phyloP scores from a whole-genome alignment of 192 early-diverging fungal species.

The Rhizophagus clarus region DNA sequence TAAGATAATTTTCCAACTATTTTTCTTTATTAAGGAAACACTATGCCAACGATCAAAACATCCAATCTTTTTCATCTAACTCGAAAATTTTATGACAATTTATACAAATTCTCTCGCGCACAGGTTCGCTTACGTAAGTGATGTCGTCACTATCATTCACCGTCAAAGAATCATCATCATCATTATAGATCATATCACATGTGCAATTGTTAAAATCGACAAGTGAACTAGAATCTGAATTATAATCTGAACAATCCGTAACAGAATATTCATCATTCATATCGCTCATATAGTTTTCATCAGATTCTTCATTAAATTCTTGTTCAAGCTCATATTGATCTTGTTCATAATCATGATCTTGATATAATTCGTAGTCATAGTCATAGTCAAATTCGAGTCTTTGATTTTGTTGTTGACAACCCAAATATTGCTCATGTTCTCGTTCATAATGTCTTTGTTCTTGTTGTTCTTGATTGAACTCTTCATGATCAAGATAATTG shows the following conservation, averaged over 20 bases:
- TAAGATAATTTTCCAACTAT: too few relatives aligned
- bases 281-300: background rate
- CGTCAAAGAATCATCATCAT: background rate
- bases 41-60: too few relatives aligned
- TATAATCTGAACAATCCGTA: background rate
- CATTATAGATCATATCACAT: background rate
- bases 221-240: background rate
- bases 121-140: background rate
- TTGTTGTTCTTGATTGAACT: background rate
- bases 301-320: background rate
- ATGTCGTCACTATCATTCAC: too few relatives aligned
- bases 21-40: too few relatives aligned
- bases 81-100: background rate
- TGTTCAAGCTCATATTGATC: background rate
- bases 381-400: background rate
- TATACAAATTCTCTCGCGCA: background rate
- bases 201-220: background rate
- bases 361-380: background rate
- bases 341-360: background rate
- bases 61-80: background rate
- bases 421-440: too few relatives aligned
- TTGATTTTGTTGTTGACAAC: background rate
- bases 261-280: background rate
- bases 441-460: background rate
- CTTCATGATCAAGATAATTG: background rate